Evolutionary conservation across 805 yeast species (phyloP).

Genomic region (Suhomyces prunicola): DNA sequence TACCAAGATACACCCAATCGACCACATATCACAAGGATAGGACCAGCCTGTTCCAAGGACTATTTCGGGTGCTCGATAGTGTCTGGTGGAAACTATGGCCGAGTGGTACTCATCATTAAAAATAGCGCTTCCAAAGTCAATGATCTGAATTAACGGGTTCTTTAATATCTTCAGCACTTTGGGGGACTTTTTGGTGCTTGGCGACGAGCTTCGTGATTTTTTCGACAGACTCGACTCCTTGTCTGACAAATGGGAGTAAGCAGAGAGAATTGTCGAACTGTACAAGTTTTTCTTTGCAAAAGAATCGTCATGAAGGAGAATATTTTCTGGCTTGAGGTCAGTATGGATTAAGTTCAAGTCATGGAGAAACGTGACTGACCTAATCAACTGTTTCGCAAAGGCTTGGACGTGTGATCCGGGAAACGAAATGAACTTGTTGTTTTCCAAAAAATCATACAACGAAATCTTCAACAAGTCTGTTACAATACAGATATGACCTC

Average conservation of each 20-base stretch:
- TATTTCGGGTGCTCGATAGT: conserved; percentile 96
- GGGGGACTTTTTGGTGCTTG: conserved; percentile 23
- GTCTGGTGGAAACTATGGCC: conserved; percentile 88
- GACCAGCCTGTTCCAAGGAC: conserved; percentile 96
- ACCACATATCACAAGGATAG: conserved; percentile 96
- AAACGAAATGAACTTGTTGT: conserved; percentile 80
- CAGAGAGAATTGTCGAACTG: conserved; percentile 31
- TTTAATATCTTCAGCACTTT: conserved; percentile 49
- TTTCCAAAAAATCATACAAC: conserved; percentile 84
- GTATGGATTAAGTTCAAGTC: conserved; percentile 90
- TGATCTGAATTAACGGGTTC: conserved; percentile 80
- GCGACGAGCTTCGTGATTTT: not conserved
- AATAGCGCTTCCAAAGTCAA: conserved; percentile 97
- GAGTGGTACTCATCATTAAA: conserved; percentile 94
- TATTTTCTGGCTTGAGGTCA: conserved; percentile 95
- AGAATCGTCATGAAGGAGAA: conserved; percentile 59
- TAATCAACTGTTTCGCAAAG: conserved; percentile 77
- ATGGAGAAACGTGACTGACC: conserved; percentile 86
- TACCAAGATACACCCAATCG: conserved; percentile 87
- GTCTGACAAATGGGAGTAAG: conserved; percentile 25
- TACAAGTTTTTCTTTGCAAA: conserved; percentile 36
- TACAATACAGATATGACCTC: conserved; percentile 91
- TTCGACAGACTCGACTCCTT: conserved; percentile 1
- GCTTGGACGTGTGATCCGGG: conserved; percentile 93
- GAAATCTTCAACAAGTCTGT: conserved; percentile 84